Evolutionary conservation across 257 asterid genomes (phyloP).

Genomic region (Thymus mandschuricus): DNA sequence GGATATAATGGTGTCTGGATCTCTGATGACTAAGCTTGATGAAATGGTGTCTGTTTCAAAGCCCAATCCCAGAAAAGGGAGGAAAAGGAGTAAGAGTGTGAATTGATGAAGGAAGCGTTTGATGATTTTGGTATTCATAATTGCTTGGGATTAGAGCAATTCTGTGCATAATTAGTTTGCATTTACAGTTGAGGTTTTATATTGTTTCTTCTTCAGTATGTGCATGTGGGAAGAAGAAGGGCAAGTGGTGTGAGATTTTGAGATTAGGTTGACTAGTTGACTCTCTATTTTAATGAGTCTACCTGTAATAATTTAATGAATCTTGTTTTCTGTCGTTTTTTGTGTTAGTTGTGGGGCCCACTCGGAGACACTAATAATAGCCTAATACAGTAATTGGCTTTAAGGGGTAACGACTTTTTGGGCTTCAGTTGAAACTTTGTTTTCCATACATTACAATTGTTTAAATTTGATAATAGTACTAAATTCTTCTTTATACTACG

Average conservation of each 20-base stretch:
- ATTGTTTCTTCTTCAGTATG: not conserved
- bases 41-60: slow-evolving; percentile 44
- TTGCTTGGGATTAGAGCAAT: not conserved
- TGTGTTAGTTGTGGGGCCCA: not conserved
- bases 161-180: not conserved
- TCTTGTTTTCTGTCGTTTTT: not conserved
- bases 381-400: no score
- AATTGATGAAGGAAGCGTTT: not conserved
- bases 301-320: no score
- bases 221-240: not conserved
- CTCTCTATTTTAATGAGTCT: no score
- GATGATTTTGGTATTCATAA: not conserved
- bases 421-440: no score
- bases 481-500: no score
- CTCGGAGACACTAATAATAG: no score
- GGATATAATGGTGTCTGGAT: slow-evolving; percentile 37
- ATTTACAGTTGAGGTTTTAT: not conserved
- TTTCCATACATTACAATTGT: no score
- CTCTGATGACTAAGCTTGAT: slow-evolving; percentile 19
- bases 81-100: slow-evolving; percentile 5
- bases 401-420: not conserved
- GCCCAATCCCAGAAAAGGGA: slow-evolving; percentile 23
- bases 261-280: no score
- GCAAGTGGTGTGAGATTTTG: not conserved
- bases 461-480: no score